Evolutionary conservation across 192 early-diverging fungal species (phyloP), one percentile per base, ranked within the genome.

Genomic region (Backusella morwellensis): DNA sequence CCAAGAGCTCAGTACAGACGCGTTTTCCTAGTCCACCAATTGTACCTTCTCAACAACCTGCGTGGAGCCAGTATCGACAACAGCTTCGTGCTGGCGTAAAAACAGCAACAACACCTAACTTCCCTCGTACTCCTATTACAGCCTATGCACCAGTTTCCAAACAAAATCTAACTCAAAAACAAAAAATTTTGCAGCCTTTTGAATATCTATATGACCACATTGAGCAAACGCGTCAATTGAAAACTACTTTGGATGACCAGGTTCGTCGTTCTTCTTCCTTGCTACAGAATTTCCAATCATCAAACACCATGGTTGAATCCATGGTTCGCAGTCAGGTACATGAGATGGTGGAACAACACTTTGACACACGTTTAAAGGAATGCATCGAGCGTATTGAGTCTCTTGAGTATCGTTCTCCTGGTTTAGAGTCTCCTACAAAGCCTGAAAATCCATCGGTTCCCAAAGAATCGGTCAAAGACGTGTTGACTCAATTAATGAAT

Each of bases 231-330:
- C 78, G 86, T 15, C 78, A 83, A 2, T 83, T 95, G n/a, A 88
- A 90, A 66, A 75, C 81, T 75, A 92, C 90, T 41, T 83, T 95
- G 72, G 90, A 92, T 79, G 93, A 93, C 50, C 94, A 95, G 80
- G 88, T 95, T 74, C 86, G 92, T 8, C 89, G 89, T 50, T 90
- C 92, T 29, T 78, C 90, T 0, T 85, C 91, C 15, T 76, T 95
- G 32, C 82, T 95, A 15, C 92, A 94, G 67, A 92, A 92, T 6
- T 84, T 95, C 35, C 92, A 92, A 77, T 82, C 90, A 1, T 85
- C 85, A 29, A 87, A 88, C 4, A 86, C 88, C 17, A 93, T 93
- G 91, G 90, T 95, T 56, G 94, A 95, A 80, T 88, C 89, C 8
- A 83, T 94, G 21, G 91, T 95, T 9, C 84, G 89, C n/a, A 78